A percentile compares a stretch with the other conserved stretches of the same genome.
phyloP scores from a whole-genome alignment of 2,329 filamentous ascomycete species.

The Clonostachys sp. region DNA sequence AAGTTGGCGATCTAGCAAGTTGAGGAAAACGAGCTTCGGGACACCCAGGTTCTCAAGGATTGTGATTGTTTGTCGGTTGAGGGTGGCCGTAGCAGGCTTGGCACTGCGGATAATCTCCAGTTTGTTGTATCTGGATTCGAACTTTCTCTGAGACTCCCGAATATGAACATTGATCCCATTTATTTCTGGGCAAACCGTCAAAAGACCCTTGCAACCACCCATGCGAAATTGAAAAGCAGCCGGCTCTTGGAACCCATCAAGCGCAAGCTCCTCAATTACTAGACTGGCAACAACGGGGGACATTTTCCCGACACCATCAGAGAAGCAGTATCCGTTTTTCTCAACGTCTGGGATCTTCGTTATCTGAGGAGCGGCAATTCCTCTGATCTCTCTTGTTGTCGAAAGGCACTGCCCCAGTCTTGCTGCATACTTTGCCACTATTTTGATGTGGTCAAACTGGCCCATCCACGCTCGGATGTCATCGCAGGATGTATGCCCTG shows the following conservation, averaged over 20 bases:
- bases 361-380: slow-evolving; percentile 54
- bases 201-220: slow-evolving; percentile 86
- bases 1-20: slow-evolving; percentile 66
- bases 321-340: slow-evolving; percentile 68
- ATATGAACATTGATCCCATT: slow-evolving; percentile 68
- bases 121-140: slow-evolving; percentile 62
- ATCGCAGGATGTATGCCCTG: slow-evolving; percentile 60
- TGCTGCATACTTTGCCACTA: slow-evolving; percentile 86
- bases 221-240: slow-evolving; percentile 90
- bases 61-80: slow-evolving; percentile 87
- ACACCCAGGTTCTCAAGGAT: slow-evolving; percentile 80
- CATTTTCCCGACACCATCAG: slow-evolving; percentile 92
- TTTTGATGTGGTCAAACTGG: slow-evolving; percentile 71
- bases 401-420: slow-evolving; percentile 94
- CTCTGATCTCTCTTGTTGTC: slow-evolving; percentile 72
- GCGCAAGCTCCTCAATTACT: slow-evolving; percentile 64
- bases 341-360: slow-evolving; percentile 67
- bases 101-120: slow-evolving; percentile 86
- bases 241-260: slow-evolving; percentile 56
- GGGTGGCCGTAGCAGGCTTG: slow-evolving; percentile 67
- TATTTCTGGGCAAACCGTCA: slow-evolving; percentile 69
- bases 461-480: slow-evolving; percentile 87
- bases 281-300: slow-evolving; percentile 71
- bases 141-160: slow-evolving; percentile 84
- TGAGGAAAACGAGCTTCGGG: slow-evolving; percentile 57